Evolutionary conservation across 169 alveolate genomes (phyloP), one percentile per base, ranked within the genome.

Genomic region (Perkinsus marinus): DNA sequence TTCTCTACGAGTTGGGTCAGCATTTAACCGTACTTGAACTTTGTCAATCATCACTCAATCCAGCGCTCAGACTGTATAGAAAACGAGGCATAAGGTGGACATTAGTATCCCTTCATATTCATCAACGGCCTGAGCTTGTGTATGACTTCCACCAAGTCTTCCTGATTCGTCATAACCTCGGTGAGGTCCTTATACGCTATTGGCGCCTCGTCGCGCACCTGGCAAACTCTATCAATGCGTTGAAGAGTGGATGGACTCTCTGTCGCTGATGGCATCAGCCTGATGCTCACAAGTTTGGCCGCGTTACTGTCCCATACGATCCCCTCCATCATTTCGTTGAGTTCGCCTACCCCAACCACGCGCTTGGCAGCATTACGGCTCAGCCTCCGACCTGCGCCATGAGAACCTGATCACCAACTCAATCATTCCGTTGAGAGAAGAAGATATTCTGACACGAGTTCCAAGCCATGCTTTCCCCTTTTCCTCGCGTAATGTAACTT

Each of bases 131-230:
- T 90, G 39, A 95, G 92, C 37, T 92, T 90, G 43, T 94, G 92
- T 39, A 92, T 90, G 90, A 94, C 93, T 92, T 95, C 43, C 57
- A 93, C 91, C 91, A 94, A 92, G 38, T 92, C 90, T 41, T 90
- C 94, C 92, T 94, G 95, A 41, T 92, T 94, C 69, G 43, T 39
- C 91, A 92, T 89, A 39, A 92, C 95, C 89, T 91, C 89, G 39
- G 69, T 91, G 91, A 95, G 47, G 92, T 95, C 93, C 41, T 95
- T 95, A 94, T 95, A 95, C 30, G 96, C 96, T 89, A 92, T 93
- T 13, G 96, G 96, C 30, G 96, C 96, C 68, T 95, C 96, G 89
- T 95, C 96, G 34, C 95, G 91, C 30, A 94, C 92, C 92, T 91
- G 92, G 39, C n/a, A n/a, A n/a, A n/a, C n/a, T n/a, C n/a, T n/a